Percentiles rank a stretch among this genome's conserved stretches.
These are phyloP conservation scores for Rhynchospora breviuscula DNA, from an alignment of 176 grass and related monocot species.

Conservation along the genomic window DNA sequence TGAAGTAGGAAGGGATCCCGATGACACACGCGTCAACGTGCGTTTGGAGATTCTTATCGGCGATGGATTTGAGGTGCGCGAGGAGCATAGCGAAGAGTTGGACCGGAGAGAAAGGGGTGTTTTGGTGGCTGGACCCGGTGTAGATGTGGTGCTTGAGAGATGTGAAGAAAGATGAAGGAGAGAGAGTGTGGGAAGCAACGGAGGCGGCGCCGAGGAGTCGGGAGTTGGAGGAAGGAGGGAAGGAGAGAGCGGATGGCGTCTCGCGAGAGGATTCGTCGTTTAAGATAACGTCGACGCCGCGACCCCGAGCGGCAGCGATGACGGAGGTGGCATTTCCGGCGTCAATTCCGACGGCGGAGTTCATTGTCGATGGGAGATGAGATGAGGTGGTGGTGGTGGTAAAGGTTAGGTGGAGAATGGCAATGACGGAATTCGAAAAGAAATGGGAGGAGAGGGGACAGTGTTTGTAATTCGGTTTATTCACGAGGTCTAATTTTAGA, in stretches of 20 bases:
- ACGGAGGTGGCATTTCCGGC: constrained; percentile 84
- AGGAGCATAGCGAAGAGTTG: constrained; percentile 88
- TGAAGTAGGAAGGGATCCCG: constrained; percentile 92
- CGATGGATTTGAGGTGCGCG: constrained; percentile 55
- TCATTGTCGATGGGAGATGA: background rate
- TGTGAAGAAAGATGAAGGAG: constrained; percentile 45
- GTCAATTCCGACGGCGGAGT: constrained; percentile 79
- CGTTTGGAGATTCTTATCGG: constrained; percentile 56
- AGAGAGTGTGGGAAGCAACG: constrained; percentile 33
- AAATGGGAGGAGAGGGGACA: constrained; percentile 20
- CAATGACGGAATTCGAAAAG: constrained; percentile 14
- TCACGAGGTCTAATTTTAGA: too few species aligned
- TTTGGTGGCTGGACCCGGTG: background rate
- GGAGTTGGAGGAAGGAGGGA: constrained; percentile 58
- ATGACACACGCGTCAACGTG: constrained; percentile 68
- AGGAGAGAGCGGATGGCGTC: constrained; percentile 72
- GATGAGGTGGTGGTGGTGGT: too few species aligned
- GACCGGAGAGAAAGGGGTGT: constrained; percentile 41
- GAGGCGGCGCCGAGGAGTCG: constrained; percentile 41
- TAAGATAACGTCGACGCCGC: constrained; percentile 74
- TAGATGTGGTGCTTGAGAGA: constrained; percentile 67
- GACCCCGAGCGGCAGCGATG: constrained; percentile 49
- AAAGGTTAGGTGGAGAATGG: background rate
- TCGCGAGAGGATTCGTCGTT: constrained; percentile 79
- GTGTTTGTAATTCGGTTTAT: background rate